Evolutionary conservation across 2,329 filamentous ascomycete species (phyloP).

Genomic region (Calonectria leucothoes): DNA sequence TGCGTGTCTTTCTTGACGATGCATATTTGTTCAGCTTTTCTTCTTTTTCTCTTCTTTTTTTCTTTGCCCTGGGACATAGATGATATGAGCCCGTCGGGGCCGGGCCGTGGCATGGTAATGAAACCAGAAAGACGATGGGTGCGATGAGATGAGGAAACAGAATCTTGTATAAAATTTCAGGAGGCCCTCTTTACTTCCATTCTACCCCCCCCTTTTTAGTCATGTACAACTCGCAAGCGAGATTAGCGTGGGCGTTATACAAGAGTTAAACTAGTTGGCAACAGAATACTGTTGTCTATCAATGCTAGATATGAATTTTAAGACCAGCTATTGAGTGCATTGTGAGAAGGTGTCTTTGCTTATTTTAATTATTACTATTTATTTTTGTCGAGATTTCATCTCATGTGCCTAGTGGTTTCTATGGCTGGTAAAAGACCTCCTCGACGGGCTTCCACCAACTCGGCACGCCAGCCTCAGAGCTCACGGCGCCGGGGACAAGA

Average conservation of each 20-base stretch:
- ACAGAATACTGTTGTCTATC: conserved; percentile 31
- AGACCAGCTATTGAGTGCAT: background rate
- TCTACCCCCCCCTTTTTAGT: conserved; percentile 34
- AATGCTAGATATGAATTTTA: conserved; percentile 28
- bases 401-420: background rate
- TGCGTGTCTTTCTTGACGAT: conserved; percentile 30
- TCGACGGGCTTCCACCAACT: conserved; percentile 77
- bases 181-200: conserved; percentile 34
- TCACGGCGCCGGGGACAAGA: conserved; percentile 68
- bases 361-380: background rate
- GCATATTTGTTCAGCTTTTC: conserved; percentile 24
- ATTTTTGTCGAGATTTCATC: background rate
- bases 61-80: conserved; percentile 15
- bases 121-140: conserved; percentile 27
- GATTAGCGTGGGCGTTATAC: conserved; percentile 45
- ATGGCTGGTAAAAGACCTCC: conserved; percentile 72
- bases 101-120: conserved; percentile 36
- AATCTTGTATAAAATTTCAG: conserved; percentile 40
- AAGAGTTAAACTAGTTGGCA: conserved; percentile 28
- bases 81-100: conserved; percentile 22
- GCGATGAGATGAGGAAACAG: conserved; percentile 33
- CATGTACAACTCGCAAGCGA: conserved; percentile 44
- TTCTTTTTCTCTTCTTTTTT: conserved; percentile 24
- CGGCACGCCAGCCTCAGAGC: conserved; percentile 69
- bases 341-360: background rate